Base-by-base conservation (phyloP, 2,329 filamentous ascomycete species). In the Waltergamsia citrina region DNA sequence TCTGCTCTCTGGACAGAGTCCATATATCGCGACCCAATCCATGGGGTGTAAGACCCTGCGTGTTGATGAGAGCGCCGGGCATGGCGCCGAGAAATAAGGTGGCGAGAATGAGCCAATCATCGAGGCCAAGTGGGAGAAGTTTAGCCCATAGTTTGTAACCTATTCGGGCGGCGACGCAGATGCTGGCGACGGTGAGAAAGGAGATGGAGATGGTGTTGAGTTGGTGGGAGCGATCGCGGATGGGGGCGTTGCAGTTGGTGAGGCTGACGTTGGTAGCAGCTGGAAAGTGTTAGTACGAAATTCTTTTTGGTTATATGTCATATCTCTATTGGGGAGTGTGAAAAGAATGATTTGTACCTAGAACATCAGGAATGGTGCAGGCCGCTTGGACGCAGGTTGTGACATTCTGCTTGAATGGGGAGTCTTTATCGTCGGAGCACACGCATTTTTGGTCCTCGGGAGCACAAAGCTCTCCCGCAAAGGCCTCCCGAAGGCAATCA, bases 11-110 rank as follows among this genome's bases (percentile, higher is more conserved):
- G 1, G 48, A 38, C 6, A 70, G 41, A 4, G 61, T 62, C 65
- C 65, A 69, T 12, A 69, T 56, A 32, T 70, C 65, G 22, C 41
- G 51, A 8, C 64, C 63, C 3, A 67, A 48, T 3, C 65, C 65
- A 37, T 59, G 48, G 33, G 49, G 43, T 0, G 41, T 43, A 11
- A 42, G 42, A 9, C 50, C 47, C 31, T 49, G 40, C 15, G 48
- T 39, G 32, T 46, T 52, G 30, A 60, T 49, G 38, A 51, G 35
- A 4, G 42, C 47, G 36, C 44, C 51, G 5, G 54, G 49, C 4
- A 51, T 41, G 23, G 48, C 52, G 5, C 44, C 35, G 18, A 54
- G 2, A n/a, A n/a, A n/a, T 12, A 51, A 31, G 2, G 51, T 46
- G 2, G 42, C 38, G 10, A 57, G 29, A 26, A 57, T 43, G 30